A percentile compares a stretch with the other conserved stretches of the same genome.
Conservation (phyloP, 176 grass and related monocot species). For the Oryza longistaminata region DNA sequence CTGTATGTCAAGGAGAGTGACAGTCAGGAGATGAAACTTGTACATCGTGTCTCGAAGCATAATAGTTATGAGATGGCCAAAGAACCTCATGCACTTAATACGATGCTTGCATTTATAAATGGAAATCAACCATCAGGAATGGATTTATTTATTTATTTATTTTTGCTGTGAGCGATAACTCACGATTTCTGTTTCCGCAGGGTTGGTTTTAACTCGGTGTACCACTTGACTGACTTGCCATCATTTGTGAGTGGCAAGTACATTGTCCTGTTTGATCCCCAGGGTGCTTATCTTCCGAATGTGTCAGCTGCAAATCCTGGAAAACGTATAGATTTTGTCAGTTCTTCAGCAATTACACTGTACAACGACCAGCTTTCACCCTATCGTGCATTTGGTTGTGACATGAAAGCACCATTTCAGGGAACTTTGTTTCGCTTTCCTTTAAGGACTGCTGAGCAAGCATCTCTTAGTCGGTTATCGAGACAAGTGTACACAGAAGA, state of each 20-base stretch:
- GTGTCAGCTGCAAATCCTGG: slow-evolving; percentile 87
- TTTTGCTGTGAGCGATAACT: neutral
- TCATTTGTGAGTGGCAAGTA: slow-evolving; percentile 97
- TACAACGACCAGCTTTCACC: slow-evolving; percentile 82
- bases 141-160: slow-evolving; percentile 34
- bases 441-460: slow-evolving; percentile 68
- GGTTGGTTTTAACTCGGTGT: slow-evolving; percentile 98
- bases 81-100: slow-evolving; percentile 65
- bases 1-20: slow-evolving; percentile 88
- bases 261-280: slow-evolving; percentile 89
- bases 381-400: slow-evolving; percentile 81
- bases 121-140: slow-evolving; percentile 71
- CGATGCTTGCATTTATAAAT: slow-evolving; percentile 80
- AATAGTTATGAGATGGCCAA: slow-evolving; percentile 45
- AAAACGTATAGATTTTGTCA: slow-evolving; percentile 96
- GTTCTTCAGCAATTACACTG: slow-evolving; percentile 62
- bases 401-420: slow-evolving; percentile 73
- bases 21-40: slow-evolving; percentile 69
- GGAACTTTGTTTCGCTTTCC: slow-evolving; percentile 97
- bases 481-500: slow-evolving; percentile 84
- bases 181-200: slow-evolving; percentile 41
- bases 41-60: slow-evolving; percentile 72
- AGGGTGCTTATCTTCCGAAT: slow-evolving; percentile 91
- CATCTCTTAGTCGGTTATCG: slow-evolving; percentile 69
- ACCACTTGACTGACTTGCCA: slow-evolving; percentile 94